phyloP scores from a whole-genome alignment of 2,329 filamentous ascomycete species.

The Triangularia verruculosa region DNA sequence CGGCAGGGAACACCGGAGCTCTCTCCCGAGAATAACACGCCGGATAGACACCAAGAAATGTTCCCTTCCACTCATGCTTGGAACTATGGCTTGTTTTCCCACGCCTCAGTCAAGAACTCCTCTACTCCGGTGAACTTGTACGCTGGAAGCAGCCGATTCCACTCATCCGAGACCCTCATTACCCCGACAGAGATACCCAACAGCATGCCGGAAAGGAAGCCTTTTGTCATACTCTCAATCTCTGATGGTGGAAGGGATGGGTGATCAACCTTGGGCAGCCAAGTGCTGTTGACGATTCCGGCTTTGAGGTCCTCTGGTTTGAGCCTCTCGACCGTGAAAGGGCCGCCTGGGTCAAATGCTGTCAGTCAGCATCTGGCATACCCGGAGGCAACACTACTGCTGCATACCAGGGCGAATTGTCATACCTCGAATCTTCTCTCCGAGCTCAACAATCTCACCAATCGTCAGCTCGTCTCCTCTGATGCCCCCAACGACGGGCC shows the following conservation, averaged over 20 bases:
- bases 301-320: constrained; percentile 33
- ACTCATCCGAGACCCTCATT: constrained; percentile 33
- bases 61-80: no score
- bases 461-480: constrained; percentile 33
- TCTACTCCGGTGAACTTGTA: constrained; percentile 33
- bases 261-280: constrained; percentile 29
- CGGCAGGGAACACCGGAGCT: not conserved
- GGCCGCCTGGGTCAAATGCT: no score
- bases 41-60: not conserved
- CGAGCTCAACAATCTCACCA: constrained; percentile 33
- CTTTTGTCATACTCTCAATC: constrained; percentile 24
- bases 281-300: constrained; percentile 29
- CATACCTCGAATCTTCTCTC: constrained; percentile 35
- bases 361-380: no score
- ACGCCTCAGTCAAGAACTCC: constrained; percentile 31
- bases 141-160: constrained; percentile 37
- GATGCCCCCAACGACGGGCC: constrained; percentile 41
- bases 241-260: constrained; percentile 31
- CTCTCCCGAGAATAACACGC: not conserved
- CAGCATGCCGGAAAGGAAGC: constrained; percentile 27
- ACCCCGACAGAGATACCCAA: constrained; percentile 24
- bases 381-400: no score
- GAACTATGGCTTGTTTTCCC: constrained; percentile 22
- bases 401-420: not conserved
- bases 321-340: constrained; percentile 33